Evolutionary conservation across 176 grass and related monocot species (phyloP), one percentile per base, ranked within the genome.

Genomic region (Leersia perrieri): DNA sequence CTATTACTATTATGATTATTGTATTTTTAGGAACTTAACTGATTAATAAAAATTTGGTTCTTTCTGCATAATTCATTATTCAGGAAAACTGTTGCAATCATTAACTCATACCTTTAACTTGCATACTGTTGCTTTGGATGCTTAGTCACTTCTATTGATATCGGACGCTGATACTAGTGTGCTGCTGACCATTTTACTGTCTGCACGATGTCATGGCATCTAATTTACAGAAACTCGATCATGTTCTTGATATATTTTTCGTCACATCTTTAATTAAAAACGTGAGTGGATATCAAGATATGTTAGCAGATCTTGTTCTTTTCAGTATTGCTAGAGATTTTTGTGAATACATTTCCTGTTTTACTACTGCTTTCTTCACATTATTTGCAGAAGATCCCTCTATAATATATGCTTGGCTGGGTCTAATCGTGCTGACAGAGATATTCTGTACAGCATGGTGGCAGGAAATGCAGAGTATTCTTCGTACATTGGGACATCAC

Each of bases 371-470:
- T 72, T 83, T 18, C 35, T 9, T 40, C 70, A 60, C 23, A 77
- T 77, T 44, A 15, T 64, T 64, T 39, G 14, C 14, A 71, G 14
- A 13, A 74, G 29, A 38, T 68, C 55, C 51, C 29, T 32, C 7
- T 70, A 13, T 14, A 61, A 34, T 20, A 81, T 38, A 60, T 66
- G 45, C 14, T 83, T 61, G 22, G 65, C 3, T 53, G 36, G 44
- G 33, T 66, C 9, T 51, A 65, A 41, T 6, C 16, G 18, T 72
- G 39, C 44, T 32, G 51, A 58, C 28, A 64, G 82, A 71, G 82
- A 71, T 76, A 76, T 65, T 34, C 13, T 20, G 5, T 85, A 47
- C 32, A 62, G 10, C 34, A 42, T 58, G 39, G 86, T 88, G 65
- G 65, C 14, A 22, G 42, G 4, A 67, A 9, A 78, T 66, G 44